Evolutionary conservation across 257 asterid genomes (phyloP).

Genomic region (Petunia axillaris): DNA sequence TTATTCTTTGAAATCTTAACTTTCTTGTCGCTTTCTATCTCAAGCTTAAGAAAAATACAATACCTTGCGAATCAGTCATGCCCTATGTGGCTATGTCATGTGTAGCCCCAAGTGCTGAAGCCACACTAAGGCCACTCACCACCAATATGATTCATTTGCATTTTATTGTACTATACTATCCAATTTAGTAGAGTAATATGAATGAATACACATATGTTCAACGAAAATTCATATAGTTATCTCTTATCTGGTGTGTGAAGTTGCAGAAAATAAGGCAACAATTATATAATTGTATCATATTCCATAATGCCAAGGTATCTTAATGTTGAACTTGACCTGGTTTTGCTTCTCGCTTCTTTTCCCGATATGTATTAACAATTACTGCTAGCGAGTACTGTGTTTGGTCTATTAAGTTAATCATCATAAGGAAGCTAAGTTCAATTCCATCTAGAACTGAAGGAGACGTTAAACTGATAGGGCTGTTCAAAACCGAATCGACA

Average conservation of each 20-base stretch:
- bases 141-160: too few species aligned
- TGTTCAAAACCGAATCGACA: too few species aligned
- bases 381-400: too few species aligned
- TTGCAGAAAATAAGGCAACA: too few species aligned
- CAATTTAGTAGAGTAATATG: too few species aligned
- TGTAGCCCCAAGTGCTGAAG: not conserved
- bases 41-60: not conserved
- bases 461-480: too few species aligned
- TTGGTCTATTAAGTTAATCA: too few species aligned
- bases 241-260: too few species aligned
- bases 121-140: not conserved
- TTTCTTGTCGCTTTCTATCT: not conserved
- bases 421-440: not conserved
- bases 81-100: not conserved
- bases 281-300: not conserved
- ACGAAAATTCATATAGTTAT: too few species aligned
- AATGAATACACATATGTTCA: too few species aligned
- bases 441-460: not conserved
- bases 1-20: not conserved
- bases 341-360: not conserved
- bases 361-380: not conserved
- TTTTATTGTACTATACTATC: too few species aligned
- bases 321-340: not conserved
- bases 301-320: not conserved
- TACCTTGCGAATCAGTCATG: not conserved